Conservation (phyloP, 768 basidiomycete species). For the Pleurotus salmoneostramineus region DNA sequence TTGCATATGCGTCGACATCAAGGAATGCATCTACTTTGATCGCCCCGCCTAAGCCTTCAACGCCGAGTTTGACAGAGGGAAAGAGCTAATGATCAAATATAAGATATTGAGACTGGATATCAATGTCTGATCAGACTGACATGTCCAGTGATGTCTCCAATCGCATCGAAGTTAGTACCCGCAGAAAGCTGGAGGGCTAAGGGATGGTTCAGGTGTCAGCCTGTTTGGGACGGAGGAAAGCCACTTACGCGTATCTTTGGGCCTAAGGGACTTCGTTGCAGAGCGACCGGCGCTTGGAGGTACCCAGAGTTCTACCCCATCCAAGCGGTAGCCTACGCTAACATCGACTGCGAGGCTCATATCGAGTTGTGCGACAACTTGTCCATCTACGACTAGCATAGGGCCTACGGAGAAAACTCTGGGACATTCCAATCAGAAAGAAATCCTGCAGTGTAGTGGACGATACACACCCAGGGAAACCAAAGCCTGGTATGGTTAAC, state of each 20-base stretch:
- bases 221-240: not conserved
- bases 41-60: not conserved
- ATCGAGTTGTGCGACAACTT: not conserved
- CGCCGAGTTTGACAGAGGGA: not conserved
- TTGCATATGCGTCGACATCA: constrained; percentile 1
- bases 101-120: not conserved
- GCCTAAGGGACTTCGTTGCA: not conserved
- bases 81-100: not conserved
- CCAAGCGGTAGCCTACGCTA: not conserved
- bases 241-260: not conserved
- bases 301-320: not conserved
- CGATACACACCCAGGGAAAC: not conserved
- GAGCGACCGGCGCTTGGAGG: not conserved
- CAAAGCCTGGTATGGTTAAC: not conserved
- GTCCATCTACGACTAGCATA: not conserved
- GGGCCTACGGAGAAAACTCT: not conserved
- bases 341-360: not conserved
- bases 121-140: not conserved
- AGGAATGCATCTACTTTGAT: not conserved
- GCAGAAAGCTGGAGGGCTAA: not conserved
- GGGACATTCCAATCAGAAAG: not conserved
- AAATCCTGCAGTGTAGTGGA: not conserved
- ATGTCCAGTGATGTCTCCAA: not conserved
- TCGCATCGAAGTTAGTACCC: not conserved
- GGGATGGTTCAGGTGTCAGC: not conserved